A percentile compares a stretch with the other conserved stretches of the same genome.
phyloP scores from a whole-genome alignment of 805 yeast genomes.

The Kregervanrija pseudodelftensis region DNA sequence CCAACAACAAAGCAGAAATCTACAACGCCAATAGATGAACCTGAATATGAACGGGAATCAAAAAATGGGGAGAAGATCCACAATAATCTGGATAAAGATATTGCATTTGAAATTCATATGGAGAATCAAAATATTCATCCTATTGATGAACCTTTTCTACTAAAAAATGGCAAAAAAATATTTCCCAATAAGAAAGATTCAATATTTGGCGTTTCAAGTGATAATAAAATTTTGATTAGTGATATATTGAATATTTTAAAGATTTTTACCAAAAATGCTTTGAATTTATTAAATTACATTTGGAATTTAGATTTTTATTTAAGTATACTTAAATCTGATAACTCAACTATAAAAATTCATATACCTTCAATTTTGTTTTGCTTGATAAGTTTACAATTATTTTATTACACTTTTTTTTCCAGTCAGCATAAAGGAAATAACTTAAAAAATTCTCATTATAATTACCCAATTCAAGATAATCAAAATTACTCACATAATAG shows the following conservation, averaged over 20 bases:
- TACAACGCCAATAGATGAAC: neutral
- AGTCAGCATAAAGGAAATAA: too few relatives aligned
- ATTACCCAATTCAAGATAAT: too few relatives aligned
- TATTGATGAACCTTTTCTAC: constrained; percentile 22
- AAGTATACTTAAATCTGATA: constrained; percentile 18
- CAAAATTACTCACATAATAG: too few relatives aligned
- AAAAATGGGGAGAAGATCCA: constrained; percentile 9
- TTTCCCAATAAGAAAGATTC: constrained; percentile 4
- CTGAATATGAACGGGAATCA: neutral
- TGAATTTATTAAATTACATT: constrained; percentile 7
- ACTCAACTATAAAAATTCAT: constrained; percentile 19
- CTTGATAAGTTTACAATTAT: constrained; percentile 10
- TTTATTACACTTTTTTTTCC: constrained; percentile 3
- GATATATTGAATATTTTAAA: constrained; percentile 13
- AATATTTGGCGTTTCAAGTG: neutral
- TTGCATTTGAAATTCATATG: constrained; percentile 25
- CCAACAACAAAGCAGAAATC: constrained; percentile 1
- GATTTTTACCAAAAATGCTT: constrained; percentile 5
- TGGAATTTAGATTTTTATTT: constrained; percentile 25
- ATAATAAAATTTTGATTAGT: constrained; percentile 1
- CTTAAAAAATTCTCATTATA: too few relatives aligned
- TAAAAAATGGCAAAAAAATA: constrained; percentile 12
- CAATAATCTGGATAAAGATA: constrained; percentile 17
- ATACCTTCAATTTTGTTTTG: constrained; percentile 18
- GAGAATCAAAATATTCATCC: constrained; percentile 22